These are phyloP conservation scores for Biscutella laevigata DNA, from an alignment of 441 rosid species.

Conservation along the genomic window DNA sequence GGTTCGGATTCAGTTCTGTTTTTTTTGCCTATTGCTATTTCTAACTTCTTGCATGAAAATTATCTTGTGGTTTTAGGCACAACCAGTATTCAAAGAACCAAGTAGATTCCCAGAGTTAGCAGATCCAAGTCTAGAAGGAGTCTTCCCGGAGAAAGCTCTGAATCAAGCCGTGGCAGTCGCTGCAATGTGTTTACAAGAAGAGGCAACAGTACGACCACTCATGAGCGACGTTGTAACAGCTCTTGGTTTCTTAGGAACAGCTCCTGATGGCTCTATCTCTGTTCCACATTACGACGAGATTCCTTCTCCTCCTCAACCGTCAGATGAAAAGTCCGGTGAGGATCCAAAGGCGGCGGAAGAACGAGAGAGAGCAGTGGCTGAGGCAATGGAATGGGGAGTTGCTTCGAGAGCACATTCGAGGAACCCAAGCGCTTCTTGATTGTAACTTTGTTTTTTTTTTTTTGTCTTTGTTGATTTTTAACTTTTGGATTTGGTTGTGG, in stretches of 20 bases:
- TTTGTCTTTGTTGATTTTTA: background rate
- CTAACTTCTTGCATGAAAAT: no score
- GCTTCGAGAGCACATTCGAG: conserved; percentile 36
- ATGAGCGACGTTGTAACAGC: conserved; percentile 70
- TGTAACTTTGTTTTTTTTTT: background rate
- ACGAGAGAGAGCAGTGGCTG: conserved; percentile 53
- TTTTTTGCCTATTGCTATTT: no score
- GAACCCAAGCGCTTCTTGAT: conserved; percentile 29
- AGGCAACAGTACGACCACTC: conserved; percentile 51
- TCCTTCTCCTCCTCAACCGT: background rate
- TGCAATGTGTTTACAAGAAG: conserved; percentile 83
- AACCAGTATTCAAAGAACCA: conserved; percentile 64
- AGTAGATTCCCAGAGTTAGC: conserved; percentile 47
- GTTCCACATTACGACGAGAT: conserved; percentile 21
- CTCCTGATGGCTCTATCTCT: conserved; percentile 17
- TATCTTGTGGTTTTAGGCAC: no score
- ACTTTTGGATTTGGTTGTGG: conserved; percentile 7
- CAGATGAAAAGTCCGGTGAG: conserved; percentile 5
- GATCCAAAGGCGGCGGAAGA: conserved; percentile 21
- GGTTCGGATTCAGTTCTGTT: no score
- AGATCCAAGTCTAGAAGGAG: conserved; percentile 49
- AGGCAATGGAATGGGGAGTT: conserved; percentile 78
- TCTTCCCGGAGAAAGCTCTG: conserved; percentile 47
- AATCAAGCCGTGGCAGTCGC: conserved; percentile 78
- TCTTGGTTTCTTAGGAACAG: conserved; percentile 49